These are phyloP conservation scores for Lantana camara DNA, from an alignment of 257 asterid species.

Conservation along the genomic window DNA sequence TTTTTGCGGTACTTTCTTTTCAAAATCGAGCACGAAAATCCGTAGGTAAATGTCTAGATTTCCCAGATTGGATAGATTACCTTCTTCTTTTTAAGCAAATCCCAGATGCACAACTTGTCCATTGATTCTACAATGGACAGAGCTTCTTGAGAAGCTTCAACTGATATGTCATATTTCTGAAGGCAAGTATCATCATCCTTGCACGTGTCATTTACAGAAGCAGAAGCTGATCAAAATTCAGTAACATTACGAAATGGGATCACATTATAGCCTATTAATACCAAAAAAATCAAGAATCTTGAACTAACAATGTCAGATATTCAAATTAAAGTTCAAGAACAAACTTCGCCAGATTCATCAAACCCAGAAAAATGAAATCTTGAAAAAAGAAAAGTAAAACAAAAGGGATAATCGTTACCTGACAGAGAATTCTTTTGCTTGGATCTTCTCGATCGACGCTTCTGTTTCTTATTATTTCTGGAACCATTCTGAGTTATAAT, in stretches of 20 bases:
- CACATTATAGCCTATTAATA: background rate
- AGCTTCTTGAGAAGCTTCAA: slow-evolving; percentile 70
- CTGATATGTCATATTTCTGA: slow-evolving; percentile 43
- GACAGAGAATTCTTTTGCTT: slow-evolving; percentile 12
- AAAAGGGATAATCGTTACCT: slow-evolving; percentile 16
- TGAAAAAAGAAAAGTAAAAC: background rate
- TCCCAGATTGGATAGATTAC: slow-evolving; percentile 29
- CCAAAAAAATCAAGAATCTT: background rate
- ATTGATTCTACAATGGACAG: slow-evolving; percentile 54
- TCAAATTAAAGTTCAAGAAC: too few relatives aligned
- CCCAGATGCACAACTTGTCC: slow-evolving; percentile 77
- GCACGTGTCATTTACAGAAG: slow-evolving; percentile 7
- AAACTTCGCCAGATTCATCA: background rate
- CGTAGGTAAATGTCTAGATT: background rate
- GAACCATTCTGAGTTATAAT: background rate
- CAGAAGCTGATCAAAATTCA: slow-evolving; percentile 17
- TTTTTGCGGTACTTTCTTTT: too few relatives aligned
- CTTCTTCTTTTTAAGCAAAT: slow-evolving; percentile 66
- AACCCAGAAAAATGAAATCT: background rate
- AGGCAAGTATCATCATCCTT: slow-evolving; percentile 34
- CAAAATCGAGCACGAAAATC: background rate
- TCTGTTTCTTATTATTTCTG: slow-evolving; percentile 13
- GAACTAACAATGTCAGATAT: too few relatives aligned
- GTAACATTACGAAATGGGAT: background rate
- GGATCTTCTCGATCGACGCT: slow-evolving; percentile 25